Percentiles rank a stretch among this genome's conserved stretches.
phyloP scores from a whole-genome alignment of 345 rosid genomes.

The Abelmoschus esculentus region DNA sequence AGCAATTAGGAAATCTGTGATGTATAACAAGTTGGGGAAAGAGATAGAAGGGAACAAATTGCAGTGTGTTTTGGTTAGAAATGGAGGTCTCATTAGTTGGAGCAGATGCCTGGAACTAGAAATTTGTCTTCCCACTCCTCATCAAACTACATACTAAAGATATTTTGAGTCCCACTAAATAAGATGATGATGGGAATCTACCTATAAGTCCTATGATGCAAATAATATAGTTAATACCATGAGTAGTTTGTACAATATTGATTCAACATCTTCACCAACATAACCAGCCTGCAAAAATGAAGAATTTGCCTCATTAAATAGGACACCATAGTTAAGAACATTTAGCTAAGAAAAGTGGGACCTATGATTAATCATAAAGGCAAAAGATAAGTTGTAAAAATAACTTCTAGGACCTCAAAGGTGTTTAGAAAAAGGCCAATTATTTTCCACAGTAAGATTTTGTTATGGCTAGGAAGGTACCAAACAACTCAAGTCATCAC shows the following conservation, averaged over 20 bases:
- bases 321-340: background rate
- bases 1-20: background rate
- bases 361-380: background rate
- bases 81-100: background rate
- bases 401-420: background rate
- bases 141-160: background rate
- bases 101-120: background rate
- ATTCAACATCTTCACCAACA: constrained; percentile 97
- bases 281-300: constrained; percentile 73
- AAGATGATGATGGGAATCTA: background rate
- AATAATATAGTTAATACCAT: constrained; percentile 34
- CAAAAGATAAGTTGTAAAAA: background rate
- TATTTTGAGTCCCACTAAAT: background rate
- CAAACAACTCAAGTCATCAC: background rate
- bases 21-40: background rate
- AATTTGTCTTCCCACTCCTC: background rate
- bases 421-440: background rate
- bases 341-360: background rate
- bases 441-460: background rate
- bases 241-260: constrained; percentile 78
- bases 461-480: constrained; percentile 3
- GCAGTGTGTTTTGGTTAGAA: background rate
- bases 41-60: background rate
- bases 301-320: constrained; percentile 12
- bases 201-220: background rate